Conservation (phyloP, 441 rosid species). For the Euphorbia schlechtendalii region DNA sequence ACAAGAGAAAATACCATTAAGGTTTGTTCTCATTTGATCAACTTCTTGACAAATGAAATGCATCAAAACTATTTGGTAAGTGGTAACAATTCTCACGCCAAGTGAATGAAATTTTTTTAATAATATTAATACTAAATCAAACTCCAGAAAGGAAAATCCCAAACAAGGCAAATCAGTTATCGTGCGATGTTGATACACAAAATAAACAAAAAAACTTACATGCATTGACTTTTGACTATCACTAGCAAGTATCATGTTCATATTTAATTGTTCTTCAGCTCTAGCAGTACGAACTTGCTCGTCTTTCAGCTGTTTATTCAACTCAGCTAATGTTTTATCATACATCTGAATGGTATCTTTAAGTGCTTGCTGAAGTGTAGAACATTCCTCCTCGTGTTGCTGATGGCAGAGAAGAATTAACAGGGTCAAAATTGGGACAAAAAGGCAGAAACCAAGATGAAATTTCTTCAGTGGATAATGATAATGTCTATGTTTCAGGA, state of each 20-base stretch:
- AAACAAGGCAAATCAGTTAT: background rate
- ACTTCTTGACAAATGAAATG: background rate
- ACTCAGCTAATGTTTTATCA: slow-evolving; percentile 63
- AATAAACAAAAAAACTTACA: slow-evolving; percentile 35
- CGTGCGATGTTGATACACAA: background rate
- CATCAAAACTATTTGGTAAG: background rate
- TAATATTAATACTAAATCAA: too few relatives aligned
- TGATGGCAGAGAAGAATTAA: slow-evolving; percentile 37
- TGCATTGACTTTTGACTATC: slow-evolving; percentile 53
- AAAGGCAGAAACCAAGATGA: background rate
- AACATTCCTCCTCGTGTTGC: slow-evolving; percentile 60
- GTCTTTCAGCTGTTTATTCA: slow-evolving; percentile 49
- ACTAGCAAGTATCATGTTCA: slow-evolving; percentile 40
- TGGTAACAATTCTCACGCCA: background rate
- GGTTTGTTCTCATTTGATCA: background rate
- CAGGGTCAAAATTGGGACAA: slow-evolving; percentile 1
- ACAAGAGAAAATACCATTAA: slow-evolving; percentile 19
- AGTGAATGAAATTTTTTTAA: background rate
- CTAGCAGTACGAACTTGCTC: slow-evolving; percentile 37
- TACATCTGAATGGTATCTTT: slow-evolving; percentile 73
- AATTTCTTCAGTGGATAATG: background rate
- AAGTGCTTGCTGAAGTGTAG: slow-evolving; percentile 58
- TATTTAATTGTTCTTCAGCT: slow-evolving; percentile 44
- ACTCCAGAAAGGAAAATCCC: background rate
- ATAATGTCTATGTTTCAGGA: background rate